Conservation (phyloP, 352 stramenopile species). For the Bremia lactucae region DNA sequence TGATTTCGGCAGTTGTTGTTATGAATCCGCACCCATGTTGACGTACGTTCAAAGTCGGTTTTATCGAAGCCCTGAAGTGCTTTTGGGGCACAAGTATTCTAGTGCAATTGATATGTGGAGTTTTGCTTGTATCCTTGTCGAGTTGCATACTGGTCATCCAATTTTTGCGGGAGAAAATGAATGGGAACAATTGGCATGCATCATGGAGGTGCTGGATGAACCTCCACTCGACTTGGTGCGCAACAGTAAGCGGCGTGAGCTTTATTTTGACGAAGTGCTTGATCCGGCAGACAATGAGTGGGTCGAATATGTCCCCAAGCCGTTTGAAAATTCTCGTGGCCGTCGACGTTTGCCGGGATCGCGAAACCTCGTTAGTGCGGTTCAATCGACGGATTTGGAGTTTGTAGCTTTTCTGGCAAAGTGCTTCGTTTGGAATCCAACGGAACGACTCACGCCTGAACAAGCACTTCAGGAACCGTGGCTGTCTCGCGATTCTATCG, state of each 20-base stretch:
- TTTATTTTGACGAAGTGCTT: conserved; percentile 53
- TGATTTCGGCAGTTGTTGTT: conserved; percentile 96
- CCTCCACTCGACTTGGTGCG: conserved; percentile 35
- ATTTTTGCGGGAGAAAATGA: conserved; percentile 84
- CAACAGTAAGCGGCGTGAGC: conserved; percentile 40
- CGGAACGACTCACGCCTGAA: conserved; percentile 41
- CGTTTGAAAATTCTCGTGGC: conserved; percentile 54
- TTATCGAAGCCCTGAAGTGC: conserved; percentile 95
- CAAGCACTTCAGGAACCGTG: conserved; percentile 53
- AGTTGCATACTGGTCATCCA: conserved; percentile 70
- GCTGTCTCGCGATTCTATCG: conserved; percentile 21
- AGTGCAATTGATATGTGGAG: conserved; percentile 86
- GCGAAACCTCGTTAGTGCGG: conserved; percentile 21
- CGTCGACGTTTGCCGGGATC: conserved; percentile 32
- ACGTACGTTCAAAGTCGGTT: conserved; percentile 97
- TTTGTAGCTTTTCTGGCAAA: conserved; percentile 54
- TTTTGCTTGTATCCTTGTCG: conserved; percentile 78
- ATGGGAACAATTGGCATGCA: conserved; percentile 74
- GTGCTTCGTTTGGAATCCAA: conserved; percentile 62
- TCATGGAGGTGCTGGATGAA: conserved; percentile 66
- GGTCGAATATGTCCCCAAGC: conserved; percentile 27
- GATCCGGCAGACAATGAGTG: conserved; percentile 4
- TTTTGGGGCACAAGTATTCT: conserved; percentile 86
- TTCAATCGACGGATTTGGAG: conserved; percentile 36
- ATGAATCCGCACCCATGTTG: conserved; percentile 84